Evolutionary conservation across 768 basidiomycete genomes (phyloP).

Genomic region (Lyophyllum decastes): DNA sequence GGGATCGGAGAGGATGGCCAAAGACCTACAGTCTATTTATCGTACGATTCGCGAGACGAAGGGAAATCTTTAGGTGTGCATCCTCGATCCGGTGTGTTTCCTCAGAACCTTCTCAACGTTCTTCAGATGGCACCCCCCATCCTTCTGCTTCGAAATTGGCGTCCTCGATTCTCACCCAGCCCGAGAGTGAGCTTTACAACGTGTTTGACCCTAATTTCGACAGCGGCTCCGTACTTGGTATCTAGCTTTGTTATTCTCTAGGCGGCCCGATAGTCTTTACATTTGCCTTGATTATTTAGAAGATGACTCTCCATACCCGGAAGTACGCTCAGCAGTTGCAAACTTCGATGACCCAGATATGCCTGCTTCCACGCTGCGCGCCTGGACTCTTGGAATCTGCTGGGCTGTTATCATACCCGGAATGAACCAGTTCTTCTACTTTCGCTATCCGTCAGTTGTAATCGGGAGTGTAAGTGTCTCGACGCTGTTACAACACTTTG

Average conservation of each 20-base stretch:
- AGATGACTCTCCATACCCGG: slow-evolving; percentile 85
- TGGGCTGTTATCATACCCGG: slow-evolving; percentile 67
- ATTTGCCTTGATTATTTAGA: slow-evolving; percentile 20
- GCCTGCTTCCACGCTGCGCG: slow-evolving; percentile 58
- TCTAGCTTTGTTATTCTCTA: not conserved
- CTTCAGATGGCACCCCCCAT: slow-evolving; percentile 19
- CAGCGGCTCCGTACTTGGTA: slow-evolving; percentile 25
- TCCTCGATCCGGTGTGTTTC: not conserved
- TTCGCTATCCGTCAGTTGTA: slow-evolving; percentile 66
- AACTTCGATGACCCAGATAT: slow-evolving; percentile 72
- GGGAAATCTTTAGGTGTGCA: slow-evolving; percentile 35
- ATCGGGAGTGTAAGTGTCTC: slow-evolving; percentile 47
- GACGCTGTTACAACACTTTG: not conserved
- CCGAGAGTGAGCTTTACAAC: slow-evolving; percentile 27
- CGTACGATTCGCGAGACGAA: slow-evolving; percentile 25
- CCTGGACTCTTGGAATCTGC: slow-evolving; percentile 57
- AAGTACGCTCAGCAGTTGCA: slow-evolving; percentile 76
- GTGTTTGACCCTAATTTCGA: slow-evolving; percentile 40
- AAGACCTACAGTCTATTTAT: slow-evolving; percentile 21
- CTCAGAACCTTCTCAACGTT: not conserved
- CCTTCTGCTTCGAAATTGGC: slow-evolving; percentile 21
- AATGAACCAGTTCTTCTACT: slow-evolving; percentile 79
- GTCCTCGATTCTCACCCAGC: slow-evolving; percentile 27
- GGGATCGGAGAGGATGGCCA: slow-evolving; percentile 28
- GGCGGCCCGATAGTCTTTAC: not conserved